Evolutionary conservation across 805 yeast species (phyloP).

Genomic region (Brettanomyces naardenensis): DNA sequence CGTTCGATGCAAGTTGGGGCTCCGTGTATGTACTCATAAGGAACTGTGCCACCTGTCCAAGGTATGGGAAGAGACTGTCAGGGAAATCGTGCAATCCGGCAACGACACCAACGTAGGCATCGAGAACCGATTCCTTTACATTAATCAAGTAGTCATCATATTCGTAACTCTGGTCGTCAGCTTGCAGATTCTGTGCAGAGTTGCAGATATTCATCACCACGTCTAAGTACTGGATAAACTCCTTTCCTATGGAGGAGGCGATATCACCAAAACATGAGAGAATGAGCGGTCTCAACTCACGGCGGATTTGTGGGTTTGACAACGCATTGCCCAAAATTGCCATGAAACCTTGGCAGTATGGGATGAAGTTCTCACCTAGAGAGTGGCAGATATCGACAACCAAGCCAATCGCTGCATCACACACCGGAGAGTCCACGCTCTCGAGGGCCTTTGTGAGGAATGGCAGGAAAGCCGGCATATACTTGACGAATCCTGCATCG

Average conservation of each 20-base stretch:
- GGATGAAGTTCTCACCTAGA: slow-evolving; percentile 62
- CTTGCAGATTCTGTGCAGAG: slow-evolving; percentile 49
- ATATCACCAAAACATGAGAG: slow-evolving; percentile 93
- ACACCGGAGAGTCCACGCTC: slow-evolving; percentile 76
- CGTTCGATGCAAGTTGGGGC: slow-evolving; percentile 50
- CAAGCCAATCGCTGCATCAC: slow-evolving; percentile 87
- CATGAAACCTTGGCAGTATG: slow-evolving; percentile 78
- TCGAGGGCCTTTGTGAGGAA: slow-evolving; percentile 70
- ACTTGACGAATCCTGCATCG: slow-evolving; percentile 62
- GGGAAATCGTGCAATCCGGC: slow-evolving; percentile 78
- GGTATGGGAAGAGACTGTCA: slow-evolving; percentile 53
- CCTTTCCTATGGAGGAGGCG: slow-evolving; percentile 78
- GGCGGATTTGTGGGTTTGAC: slow-evolving; percentile 56
- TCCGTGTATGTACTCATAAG: slow-evolving; percentile 54
- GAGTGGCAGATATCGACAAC: slow-evolving; percentile 93
- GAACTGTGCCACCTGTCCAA: slow-evolving; percentile 64
- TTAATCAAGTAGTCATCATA: slow-evolving; percentile 65
- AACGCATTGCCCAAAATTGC: slow-evolving; percentile 68
- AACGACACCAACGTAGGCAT: slow-evolving; percentile 91
- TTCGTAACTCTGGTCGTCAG: slow-evolving; percentile 40
- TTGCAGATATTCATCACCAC: slow-evolving; percentile 75
- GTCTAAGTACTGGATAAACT: slow-evolving; percentile 67
- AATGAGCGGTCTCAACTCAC: slow-evolving; percentile 80
- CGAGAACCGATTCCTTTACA: slow-evolving; percentile 84
- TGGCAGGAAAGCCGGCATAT: slow-evolving; percentile 78